These are phyloP conservation scores for Inonotus hispidus DNA, from an alignment of 1,284 basidiomycete genomes.

Conservation along the genomic window DNA sequence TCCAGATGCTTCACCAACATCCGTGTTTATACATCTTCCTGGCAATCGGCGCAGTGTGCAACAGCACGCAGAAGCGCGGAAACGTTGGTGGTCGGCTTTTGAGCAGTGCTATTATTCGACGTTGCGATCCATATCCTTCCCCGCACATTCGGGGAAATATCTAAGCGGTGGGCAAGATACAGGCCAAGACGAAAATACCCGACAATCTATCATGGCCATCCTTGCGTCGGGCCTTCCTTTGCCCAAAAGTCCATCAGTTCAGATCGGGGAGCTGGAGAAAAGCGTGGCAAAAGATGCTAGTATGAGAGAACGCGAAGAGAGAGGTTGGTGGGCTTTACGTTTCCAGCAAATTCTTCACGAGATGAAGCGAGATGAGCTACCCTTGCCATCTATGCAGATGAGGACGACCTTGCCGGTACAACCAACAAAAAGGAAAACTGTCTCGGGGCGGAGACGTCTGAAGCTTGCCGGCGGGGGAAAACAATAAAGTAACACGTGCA, in stretches of 20 bases:
- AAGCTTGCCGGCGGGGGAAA: constrained; percentile 6
- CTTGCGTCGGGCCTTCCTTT: constrained; percentile 55
- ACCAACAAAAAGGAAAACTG: constrained; percentile 7
- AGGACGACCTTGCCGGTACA: neutral
- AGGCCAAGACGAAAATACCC: constrained; percentile 37
- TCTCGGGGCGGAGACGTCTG: constrained; percentile 7
- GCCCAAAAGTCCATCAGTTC: constrained; percentile 64
- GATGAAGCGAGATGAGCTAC: constrained; percentile 31
- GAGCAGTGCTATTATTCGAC: constrained; percentile 47
- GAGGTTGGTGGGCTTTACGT: constrained; percentile 72
- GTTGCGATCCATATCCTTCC: constrained; percentile 46
- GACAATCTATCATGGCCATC: constrained; percentile 42
- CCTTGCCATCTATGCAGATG: neutral
- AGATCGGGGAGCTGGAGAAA: constrained; percentile 35
- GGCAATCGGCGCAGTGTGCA: constrained; percentile 6
- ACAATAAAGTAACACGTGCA: neutral
- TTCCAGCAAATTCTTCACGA: constrained; percentile 67
- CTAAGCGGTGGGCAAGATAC: constrained; percentile 29
- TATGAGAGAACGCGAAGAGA: constrained; percentile 60
- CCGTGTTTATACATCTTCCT: constrained; percentile 12
- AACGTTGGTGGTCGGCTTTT: constrained; percentile 46
- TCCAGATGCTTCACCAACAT: constrained; percentile 33
- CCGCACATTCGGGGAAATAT: constrained; percentile 30
- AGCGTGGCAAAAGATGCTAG: constrained; percentile 28
- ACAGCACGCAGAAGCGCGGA: constrained; percentile 17